Evolutionary conservation across 371 early-diverging fungal species (phyloP), one percentile per base, ranked within the genome.

Genomic region (Mortierella sp.): DNA sequence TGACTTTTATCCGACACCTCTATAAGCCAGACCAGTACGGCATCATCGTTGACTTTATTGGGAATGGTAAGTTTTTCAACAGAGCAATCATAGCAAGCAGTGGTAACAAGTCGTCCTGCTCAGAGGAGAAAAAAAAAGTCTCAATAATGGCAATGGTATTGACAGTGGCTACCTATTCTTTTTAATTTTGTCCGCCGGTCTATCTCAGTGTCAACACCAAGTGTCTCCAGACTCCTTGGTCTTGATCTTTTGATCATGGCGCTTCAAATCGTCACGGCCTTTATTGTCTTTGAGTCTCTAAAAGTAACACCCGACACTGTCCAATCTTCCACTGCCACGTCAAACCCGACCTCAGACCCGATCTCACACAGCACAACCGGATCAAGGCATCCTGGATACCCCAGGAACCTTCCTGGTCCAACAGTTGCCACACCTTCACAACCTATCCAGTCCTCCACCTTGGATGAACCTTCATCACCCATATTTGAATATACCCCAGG

Each of bases 41-140:
- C 7, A 63, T 69, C 3, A 63, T 79, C 29, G 72, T 79, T 23
- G 79, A 79, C 57, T 79, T 79, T 64, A 70, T 79, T 43, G 79
- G 79, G 19, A 72, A 69, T 60, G 64, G 79, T 79, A 66, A 46
- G 12, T 37, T 50, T 50, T 50, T 50, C 21, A 7, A 7, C 21
- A 14, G 4, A 9, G 37, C 37, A 37, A 9, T 37, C 5, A 9
- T 37, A 37, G 9, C 37, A 37, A n/a, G 37, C 37, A 37, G 37
- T 37, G 37, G 37, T 37, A 37, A 37, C 37, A 37, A n/a, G n/a
- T n/a, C n/a, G n/a, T 37, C 37, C 37, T 9, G 37, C 37, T n/a
- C n/a, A n/a, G 37, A 9, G 5, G 9, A 9, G 37, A 37, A 9
- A 5, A 9, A 37, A 9, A 3, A 5, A 9, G 37, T 37, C 37